Evolutionary conservation across 2,329 filamentous ascomycete genomes (phyloP).

Genomic region (Calonectria naviculata): DNA sequence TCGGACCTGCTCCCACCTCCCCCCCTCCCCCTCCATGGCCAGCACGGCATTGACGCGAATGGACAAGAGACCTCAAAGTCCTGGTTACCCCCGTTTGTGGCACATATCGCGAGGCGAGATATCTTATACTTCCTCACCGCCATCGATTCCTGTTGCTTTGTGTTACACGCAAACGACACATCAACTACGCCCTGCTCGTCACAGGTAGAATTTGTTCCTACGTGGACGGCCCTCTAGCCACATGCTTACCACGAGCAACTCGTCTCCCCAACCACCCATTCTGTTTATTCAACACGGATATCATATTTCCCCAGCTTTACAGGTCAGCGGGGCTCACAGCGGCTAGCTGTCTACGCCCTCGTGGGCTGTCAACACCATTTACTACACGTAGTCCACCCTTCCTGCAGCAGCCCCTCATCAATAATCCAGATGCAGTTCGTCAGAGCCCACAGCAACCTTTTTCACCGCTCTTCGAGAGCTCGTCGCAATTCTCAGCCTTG

Average conservation of each 20-base stretch:
- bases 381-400: constrained; percentile 8
- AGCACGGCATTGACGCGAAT: neutral
- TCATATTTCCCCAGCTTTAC: neutral
- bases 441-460: constrained; percentile 14
- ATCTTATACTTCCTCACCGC: neutral
- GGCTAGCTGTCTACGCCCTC: neutral
- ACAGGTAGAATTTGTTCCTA: neutral
- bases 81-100: neutral
- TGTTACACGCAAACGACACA: neutral
- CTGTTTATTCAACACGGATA: neutral
- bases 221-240: neutral
- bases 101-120: neutral
- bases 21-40: neutral
- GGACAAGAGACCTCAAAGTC: neutral
- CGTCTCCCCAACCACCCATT: neutral
- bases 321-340: neutral
- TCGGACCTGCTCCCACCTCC: neutral
- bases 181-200: neutral
- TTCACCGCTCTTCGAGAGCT: constrained; percentile 23
- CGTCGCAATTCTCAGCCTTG: constrained; percentile 23
- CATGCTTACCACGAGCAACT: neutral
- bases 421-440: neutral
- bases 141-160: neutral
- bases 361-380: neutral
- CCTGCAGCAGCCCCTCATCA: constrained; percentile 13